A percentile compares a stretch with the other conserved stretches of the same genome.
These are phyloP conservation scores for Termitomyces sp. DNA, from an alignment of 768 basidiomycete genomes.

Conservation along the genomic window DNA sequence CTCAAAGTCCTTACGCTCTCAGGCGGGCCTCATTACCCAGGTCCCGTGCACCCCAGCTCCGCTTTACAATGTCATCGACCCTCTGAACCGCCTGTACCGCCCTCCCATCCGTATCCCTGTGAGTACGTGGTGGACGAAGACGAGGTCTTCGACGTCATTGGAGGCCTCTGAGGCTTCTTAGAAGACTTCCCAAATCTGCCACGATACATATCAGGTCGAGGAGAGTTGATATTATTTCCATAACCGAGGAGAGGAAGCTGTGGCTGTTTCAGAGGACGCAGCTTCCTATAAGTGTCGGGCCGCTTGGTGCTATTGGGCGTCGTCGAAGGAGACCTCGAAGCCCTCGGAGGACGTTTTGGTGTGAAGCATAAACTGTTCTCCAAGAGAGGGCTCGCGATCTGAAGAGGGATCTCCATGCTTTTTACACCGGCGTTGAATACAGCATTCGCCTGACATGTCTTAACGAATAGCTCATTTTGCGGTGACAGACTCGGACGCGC, in stretches of 20 bases:
- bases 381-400: slow-evolving; percentile 54
- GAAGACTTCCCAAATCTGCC: slow-evolving; percentile 8
- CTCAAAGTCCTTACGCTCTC: slow-evolving; percentile 18
- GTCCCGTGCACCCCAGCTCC: slow-evolving; percentile 30
- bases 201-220: slow-evolving; percentile 13
- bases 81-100: slow-evolving; percentile 25
- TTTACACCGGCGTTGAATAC: too few species aligned
- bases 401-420: slow-evolving; percentile 57
- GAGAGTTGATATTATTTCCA: slow-evolving; percentile 12
- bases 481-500: too few species aligned
- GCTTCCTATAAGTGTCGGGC: neutral
- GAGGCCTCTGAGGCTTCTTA: slow-evolving; percentile 5
- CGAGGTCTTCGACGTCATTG: slow-evolving; percentile 6
- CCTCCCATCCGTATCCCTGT: slow-evolving; percentile 8
- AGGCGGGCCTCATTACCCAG: slow-evolving; percentile 15
- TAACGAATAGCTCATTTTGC: too few species aligned
- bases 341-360: slow-evolving; percentile 16
- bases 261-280: slow-evolving; percentile 4
- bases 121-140: slow-evolving; percentile 6
- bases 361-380: slow-evolving; percentile 57
- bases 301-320: slow-evolving; percentile 1
- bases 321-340: neutral
- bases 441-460: too few species aligned
- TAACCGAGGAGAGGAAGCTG: slow-evolving; percentile 7
- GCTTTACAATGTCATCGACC: slow-evolving; percentile 32